Percentiles rank a stretch among this genome's conserved stretches.
Conservation (phyloP, 1,139 yeast genomes). For the Lodderomyces pseudojiufengensis region DNA sequence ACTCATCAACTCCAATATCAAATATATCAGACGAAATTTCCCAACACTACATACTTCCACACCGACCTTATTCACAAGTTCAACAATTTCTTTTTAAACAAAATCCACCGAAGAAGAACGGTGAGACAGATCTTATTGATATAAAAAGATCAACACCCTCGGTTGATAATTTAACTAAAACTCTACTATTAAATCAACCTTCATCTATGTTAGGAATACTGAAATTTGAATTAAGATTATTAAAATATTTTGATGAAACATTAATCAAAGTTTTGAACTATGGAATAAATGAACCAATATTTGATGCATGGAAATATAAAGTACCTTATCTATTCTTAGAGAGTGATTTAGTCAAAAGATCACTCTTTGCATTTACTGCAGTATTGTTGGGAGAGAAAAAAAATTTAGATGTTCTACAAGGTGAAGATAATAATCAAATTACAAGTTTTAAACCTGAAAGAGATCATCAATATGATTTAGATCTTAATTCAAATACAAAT, state of each 20-base stretch:
- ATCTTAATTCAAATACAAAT: constrained; percentile 2
- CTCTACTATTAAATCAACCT: constrained; percentile 14
- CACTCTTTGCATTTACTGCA: constrained; percentile 23
- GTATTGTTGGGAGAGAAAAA: constrained; percentile 8
- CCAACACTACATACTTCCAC: too few species aligned
- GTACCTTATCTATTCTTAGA: constrained; percentile 24
- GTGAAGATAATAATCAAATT: neutral
- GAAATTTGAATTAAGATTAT: constrained; percentile 28
- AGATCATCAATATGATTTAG: neutral
- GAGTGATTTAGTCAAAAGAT: constrained; percentile 21
- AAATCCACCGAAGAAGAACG: too few species aligned
- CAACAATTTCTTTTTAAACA: too few species aligned
- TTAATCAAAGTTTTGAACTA: constrained; percentile 22
- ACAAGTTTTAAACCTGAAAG: neutral
- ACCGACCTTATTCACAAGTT: too few species aligned
- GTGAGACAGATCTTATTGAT: too few species aligned
- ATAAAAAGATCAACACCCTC: too few species aligned
- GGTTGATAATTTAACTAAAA: constrained; percentile 6
- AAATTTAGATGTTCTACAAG: constrained; percentile 6
- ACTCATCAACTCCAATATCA: too few species aligned
- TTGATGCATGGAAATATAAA: constrained; percentile 24
- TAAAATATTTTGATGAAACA: constrained; percentile 26
- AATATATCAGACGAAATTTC: too few species aligned
- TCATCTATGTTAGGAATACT: constrained; percentile 22
- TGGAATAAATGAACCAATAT: constrained; percentile 19